phyloP scores from a whole-genome alignment of 495 filamentous ascomycete species.

The Lepraria neglecta region DNA sequence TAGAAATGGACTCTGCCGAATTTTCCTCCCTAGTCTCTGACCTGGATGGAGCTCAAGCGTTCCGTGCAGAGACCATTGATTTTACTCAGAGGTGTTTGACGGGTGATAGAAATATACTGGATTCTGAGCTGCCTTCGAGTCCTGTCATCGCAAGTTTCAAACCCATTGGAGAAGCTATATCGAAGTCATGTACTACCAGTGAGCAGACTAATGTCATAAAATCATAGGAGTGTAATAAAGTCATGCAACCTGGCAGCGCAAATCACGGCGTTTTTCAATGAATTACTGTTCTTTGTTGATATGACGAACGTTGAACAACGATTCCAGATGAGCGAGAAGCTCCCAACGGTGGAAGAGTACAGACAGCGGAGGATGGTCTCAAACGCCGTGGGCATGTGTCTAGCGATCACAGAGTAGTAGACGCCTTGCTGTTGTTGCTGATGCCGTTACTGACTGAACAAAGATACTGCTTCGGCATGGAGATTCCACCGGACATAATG shows the following conservation, averaged over 20 bases:
- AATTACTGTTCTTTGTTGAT: slow-evolving; percentile 31
- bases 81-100: not conserved
- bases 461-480: slow-evolving; percentile 8
- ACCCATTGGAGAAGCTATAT: slow-evolving; percentile 18
- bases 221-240: not conserved
- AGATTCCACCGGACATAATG: slow-evolving; percentile 6
- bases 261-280: slow-evolving; percentile 26
- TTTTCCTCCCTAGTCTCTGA: slow-evolving; percentile 6
- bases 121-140: slow-evolving; percentile 9
- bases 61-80: slow-evolving; percentile 15
- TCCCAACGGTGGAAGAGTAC: slow-evolving; percentile 31
- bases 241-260: slow-evolving; percentile 17
- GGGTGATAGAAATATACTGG: not conserved
- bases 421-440: not conserved
- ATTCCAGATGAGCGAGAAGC: slow-evolving; percentile 19
- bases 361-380: slow-evolving; percentile 31
- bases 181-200: slow-evolving; percentile 11
- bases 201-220: slow-evolving; percentile 1
- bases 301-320: slow-evolving; percentile 30
- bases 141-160: slow-evolving; percentile 25
- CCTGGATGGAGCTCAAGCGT: not conserved
- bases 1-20: slow-evolving; percentile 17
- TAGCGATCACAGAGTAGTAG: slow-evolving; percentile 31
- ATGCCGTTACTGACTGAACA: not conserved
- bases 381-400: slow-evolving; percentile 29